Evolutionary conservation across 768 basidiomycete species (phyloP), one percentile per base, ranked within the genome.

Genomic region (Amanita exitialis): DNA sequence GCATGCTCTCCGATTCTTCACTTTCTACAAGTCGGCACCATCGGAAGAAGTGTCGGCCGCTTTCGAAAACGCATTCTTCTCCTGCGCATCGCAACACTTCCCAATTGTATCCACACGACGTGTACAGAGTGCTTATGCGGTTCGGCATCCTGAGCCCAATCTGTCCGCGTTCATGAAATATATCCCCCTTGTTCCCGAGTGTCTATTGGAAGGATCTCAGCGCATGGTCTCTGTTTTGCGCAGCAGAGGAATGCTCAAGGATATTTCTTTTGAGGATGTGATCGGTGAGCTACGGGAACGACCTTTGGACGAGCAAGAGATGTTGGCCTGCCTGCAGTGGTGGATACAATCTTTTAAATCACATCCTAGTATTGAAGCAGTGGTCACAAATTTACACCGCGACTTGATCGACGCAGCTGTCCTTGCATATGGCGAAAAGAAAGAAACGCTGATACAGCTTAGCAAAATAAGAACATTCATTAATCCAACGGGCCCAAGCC

Each of bases 1-100:
- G 15, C 95, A 97, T 58, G 77, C 84, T 4, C 71, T 96, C 47
- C 81, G 79, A 53, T 96, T 96, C 69, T 97, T 96, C 71, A 86
- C 89, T 1, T 97, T 91, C 65, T 78, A 82, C 56, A 69, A 76
- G 2, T 95, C 95, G 0, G 95, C 95, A 0, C 95, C 95, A 1
- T 90, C 88, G 0, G 62, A 79, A 1, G 78, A 87, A 43, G 88
- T 97, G 27, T 83, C 90, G 0, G 67, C 65, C 8, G 64, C 79
- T 13, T 75, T 94, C 52, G 85, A 91, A 62, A 66, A 72, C 1
- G 82, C 85, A 1, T 97, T 97, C 68, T 96, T 93, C 63, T 64
- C 70, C 0, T 88, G 84, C 54, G 71, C 74, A 8, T 57, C 64
- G 1, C 68, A 66, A 2, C 66, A 71, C 0, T 77, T 95, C 60